Base-by-base conservation (phyloP, 306 rosid genomes). In the Castanea crenata region DNA sequence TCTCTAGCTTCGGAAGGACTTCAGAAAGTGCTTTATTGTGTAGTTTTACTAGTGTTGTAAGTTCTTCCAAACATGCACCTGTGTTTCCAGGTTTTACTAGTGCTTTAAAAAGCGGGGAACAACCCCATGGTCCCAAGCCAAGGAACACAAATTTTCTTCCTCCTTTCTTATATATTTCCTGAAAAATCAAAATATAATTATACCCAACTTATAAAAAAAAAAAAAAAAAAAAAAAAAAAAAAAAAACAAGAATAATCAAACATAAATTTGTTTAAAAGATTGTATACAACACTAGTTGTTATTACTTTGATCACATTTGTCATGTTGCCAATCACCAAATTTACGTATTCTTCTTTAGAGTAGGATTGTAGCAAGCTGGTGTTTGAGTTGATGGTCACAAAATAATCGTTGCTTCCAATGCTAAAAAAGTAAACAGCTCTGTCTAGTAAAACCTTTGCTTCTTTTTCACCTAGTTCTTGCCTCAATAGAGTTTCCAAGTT, bases 11-110 rank as follows among this genome's bases (percentile, higher is more conserved):
- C 0, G 20, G 71, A 4, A 86, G 83, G 49, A 59, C 79, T 52
- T 74, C 69, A 46, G 59, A 11, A 44, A 80, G 73, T 49, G 57
- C 76, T 71, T 27, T 55, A 34, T 77, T 83, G 71, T 80, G 89
- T n/a, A 80, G 81, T 78, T 75, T 31, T 2, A 79, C 62, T 16
- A 77, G 69, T 25, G 82, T 59, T 6, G 68, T 71, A 19, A 46
- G 35, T 34, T 80, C 76, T 35, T 86, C 83, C 1, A 71, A 18
- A 18, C 83, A 86, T 21, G 52, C 77, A 32, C 68, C 84, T 9
- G 11, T 72, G 54, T 57, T 76, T 20, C 29, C 78, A 11, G 55
- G 75, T 38, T 38, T 38, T 71, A 76, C 54, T 41, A 31, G 16
- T 27, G 63, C 55, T 71, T 68, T 80, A 23, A 63, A 6, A 49